These are phyloP conservation scores for Persicaria tinctoria DNA, from an alignment of 148 eudicot species.

Conservation along the genomic window DNA sequence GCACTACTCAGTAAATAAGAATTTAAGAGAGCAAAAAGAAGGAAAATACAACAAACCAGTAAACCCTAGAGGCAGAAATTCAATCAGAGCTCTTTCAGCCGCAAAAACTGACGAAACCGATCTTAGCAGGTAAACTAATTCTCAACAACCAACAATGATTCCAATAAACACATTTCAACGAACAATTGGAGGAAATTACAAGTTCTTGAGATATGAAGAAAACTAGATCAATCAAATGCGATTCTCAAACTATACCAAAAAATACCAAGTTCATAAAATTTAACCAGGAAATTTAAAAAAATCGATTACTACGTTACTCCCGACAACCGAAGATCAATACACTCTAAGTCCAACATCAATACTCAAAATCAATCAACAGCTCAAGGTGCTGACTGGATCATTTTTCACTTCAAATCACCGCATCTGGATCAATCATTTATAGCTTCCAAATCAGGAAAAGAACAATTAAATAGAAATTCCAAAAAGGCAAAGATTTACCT, in stretches of 20 bases:
- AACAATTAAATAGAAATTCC: background rate
- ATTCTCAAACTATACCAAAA: background rate
- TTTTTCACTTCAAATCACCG: background rate
- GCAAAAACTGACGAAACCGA: background rate
- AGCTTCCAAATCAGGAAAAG: background rate
- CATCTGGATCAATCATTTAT: background rate
- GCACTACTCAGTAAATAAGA: background rate
- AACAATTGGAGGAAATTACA: background rate
- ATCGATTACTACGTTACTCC: background rate
- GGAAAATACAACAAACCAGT: background rate
- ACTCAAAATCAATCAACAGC: background rate
- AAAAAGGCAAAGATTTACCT: conserved; percentile 4
- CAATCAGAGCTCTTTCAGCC: background rate
- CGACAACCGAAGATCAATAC: background rate
- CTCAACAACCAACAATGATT: background rate
- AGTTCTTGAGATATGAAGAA: background rate
- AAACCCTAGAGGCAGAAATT: background rate
- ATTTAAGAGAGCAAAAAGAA: background rate
- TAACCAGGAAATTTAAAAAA: background rate
- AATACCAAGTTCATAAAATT: background rate
- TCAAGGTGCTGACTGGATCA: background rate
- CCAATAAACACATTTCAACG: background rate
- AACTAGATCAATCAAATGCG: background rate
- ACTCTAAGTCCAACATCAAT: background rate
- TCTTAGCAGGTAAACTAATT: background rate